phyloP scores from a whole-genome alignment of 2,329 filamentous ascomycete genomes.

The Escovopsis sp. region DNA sequence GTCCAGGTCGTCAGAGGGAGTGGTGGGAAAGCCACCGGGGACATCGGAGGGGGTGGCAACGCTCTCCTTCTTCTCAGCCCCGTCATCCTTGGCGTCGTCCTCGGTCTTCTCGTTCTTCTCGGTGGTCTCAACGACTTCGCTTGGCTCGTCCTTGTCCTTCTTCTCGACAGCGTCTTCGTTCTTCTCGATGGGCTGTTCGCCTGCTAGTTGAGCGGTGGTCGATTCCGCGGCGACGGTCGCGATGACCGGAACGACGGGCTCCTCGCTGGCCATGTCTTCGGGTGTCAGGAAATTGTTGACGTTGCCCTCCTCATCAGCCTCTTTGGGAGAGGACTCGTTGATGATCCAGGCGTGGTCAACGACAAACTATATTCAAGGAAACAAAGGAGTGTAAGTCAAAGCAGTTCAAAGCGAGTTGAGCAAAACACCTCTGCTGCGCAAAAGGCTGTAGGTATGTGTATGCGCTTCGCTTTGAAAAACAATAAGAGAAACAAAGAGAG shows the following conservation, averaged over 20 bases:
- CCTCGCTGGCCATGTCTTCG: conserved; percentile 46
- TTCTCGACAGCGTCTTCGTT: conserved; percentile 6
- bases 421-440: conserved; percentile 3
- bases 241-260: conserved; percentile 37
- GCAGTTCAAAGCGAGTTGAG: neutral
- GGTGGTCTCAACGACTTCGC: too few relatives aligned
- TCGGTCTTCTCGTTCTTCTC: too few relatives aligned
- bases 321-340: conserved; percentile 66
- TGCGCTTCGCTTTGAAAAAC: conserved; percentile 3
- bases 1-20: conserved; percentile 40
- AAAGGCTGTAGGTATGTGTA: neutral
- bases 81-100: too few relatives aligned
- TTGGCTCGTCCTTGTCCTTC: too few relatives aligned
- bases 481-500: too few relatives aligned
- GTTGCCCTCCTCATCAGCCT: conserved; percentile 71
- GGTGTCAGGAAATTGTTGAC: conserved; percentile 83
- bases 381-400: conserved; percentile 5
- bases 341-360: conserved; percentile 85
- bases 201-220: conserved; percentile 55
- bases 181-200: conserved; percentile 19
- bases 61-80: conserved; percentile 3
- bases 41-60: conserved; percentile 21
- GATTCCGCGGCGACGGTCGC: conserved; percentile 56
- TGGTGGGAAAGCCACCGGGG: conserved; percentile 45
- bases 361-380: conserved; percentile 54